Evolutionary conservation across 2,329 filamentous ascomycete species (phyloP).

Genomic region (Scopulariopsis brevicaulis): DNA sequence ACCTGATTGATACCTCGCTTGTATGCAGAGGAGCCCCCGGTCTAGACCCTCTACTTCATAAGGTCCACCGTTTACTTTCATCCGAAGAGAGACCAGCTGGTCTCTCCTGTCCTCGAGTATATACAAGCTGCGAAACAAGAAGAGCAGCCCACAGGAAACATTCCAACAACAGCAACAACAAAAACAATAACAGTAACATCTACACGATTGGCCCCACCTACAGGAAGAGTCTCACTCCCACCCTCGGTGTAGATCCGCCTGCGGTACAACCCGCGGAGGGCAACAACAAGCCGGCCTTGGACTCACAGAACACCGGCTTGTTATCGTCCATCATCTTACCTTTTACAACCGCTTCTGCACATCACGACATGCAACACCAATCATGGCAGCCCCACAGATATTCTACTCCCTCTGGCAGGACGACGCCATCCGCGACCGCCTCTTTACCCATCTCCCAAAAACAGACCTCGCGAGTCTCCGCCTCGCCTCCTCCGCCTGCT

Average conservation of each 20-base stretch:
- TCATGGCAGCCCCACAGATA: constrained; percentile 37
- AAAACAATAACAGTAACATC: neutral
- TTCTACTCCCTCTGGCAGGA: constrained; percentile 47
- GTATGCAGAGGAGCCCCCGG: neutral
- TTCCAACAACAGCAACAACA: neutral
- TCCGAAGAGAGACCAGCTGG: neutral
- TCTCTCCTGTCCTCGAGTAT: neutral
- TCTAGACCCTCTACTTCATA: constrained; percentile 1
- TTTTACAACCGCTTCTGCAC: neutral
- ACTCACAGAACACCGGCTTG: neutral
- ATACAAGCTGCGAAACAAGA: neutral
- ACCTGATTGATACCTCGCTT: constrained; percentile 3
- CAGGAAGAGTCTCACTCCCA: neutral
- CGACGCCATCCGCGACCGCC: constrained; percentile 33
- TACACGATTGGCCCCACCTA: neutral
- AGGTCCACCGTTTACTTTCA: neutral
- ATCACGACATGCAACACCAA: constrained; percentile 34
- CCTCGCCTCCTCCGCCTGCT: constrained; percentile 58
- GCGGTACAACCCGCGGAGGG: neutral
- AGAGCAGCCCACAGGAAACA: neutral
- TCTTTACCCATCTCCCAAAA: constrained; percentile 37
- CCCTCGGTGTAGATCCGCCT: neutral
- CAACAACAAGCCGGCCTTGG: neutral
- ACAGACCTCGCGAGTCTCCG: constrained; percentile 48
- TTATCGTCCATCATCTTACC: neutral